Evolutionary conservation across 2,329 filamentous ascomycete species (phyloP).

Genomic region (Leptographium radiaticola): DNA sequence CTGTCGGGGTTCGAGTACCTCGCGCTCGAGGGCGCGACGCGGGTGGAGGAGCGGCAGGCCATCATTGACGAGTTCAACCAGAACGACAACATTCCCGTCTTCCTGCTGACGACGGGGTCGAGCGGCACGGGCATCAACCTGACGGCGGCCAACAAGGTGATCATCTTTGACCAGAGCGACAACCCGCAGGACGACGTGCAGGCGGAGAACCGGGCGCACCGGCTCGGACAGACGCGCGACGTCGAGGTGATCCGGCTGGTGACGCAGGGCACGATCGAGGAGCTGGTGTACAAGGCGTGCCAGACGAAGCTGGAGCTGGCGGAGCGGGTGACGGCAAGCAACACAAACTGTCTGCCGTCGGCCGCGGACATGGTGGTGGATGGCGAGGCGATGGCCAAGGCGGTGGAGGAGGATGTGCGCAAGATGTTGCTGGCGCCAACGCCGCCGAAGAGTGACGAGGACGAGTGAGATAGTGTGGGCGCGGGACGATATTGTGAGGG

Average conservation of each 20-base stretch:
- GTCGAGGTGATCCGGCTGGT: conserved; percentile 86
- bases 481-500: too few relatives aligned
- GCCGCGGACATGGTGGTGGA: conserved; percentile 10
- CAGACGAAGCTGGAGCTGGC: conserved; percentile 89
- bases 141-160: conserved; percentile 89
- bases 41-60: conserved; percentile 70
- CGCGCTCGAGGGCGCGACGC: conserved; percentile 75
- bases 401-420: conserved; percentile 30
- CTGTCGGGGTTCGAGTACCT: conserved; percentile 62
- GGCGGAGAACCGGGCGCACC: conserved; percentile 91
- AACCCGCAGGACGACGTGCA: conserved; percentile 98
- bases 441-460: conserved; percentile 6
- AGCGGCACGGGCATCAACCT: conserved; percentile 97
- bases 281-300: conserved; percentile 82
- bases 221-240: conserved; percentile 78
- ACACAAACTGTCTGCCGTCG: conserved; percentile 16
- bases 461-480: too few relatives aligned
- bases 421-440: conserved; percentile 23
- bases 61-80: conserved; percentile 79
- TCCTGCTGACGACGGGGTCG: conserved; percentile 84
- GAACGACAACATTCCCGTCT: conserved; percentile 68
- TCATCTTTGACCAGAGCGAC: conserved; percentile 95
- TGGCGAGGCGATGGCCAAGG: conserved; percentile 16
- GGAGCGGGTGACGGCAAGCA: conserved; percentile 31
- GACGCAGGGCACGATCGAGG: conserved; percentile 71